These are phyloP conservation scores for Paecilomyces variotii DNA, from an alignment of 2,329 filamentous ascomycete genomes.

Conservation along the genomic window DNA sequence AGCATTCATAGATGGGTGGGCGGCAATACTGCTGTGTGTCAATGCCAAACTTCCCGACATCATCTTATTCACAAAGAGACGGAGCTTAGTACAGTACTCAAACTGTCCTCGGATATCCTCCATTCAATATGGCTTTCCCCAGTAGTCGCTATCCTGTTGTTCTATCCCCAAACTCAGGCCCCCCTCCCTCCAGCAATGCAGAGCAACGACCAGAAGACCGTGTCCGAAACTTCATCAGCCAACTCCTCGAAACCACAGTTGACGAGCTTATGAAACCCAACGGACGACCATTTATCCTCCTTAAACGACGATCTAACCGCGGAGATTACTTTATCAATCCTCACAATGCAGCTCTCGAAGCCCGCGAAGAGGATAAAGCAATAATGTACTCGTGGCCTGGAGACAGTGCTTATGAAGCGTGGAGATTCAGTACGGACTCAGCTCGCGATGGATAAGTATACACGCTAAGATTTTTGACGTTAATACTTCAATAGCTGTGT, in stretches of 20 bases:
- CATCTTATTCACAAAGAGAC: too few relatives aligned
- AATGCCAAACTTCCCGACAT: too few relatives aligned
- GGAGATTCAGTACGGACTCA: slow-evolving; percentile 37
- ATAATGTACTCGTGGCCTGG: slow-evolving; percentile 49
- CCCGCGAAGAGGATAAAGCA: slow-evolving; percentile 9
- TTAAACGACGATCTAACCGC: slow-evolving; percentile 6
- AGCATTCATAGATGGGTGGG: too few relatives aligned
- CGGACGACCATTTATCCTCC: slow-evolving; percentile 16
- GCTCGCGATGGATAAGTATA: neutral
- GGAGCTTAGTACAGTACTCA: too few relatives aligned
- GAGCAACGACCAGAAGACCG: slow-evolving; percentile 5
- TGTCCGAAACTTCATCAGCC: slow-evolving; percentile 24
- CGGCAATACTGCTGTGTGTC: too few relatives aligned
- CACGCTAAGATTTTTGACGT: neutral
- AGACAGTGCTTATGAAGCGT: slow-evolving; percentile 47
- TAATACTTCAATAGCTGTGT: slow-evolving; percentile 36
- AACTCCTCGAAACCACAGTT: slow-evolving; percentile 16
- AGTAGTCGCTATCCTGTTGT: neutral
- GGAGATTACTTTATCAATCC: slow-evolving; percentile 20
- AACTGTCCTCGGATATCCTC: neutral
- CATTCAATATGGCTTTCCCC: neutral
- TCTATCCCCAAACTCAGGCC: neutral
- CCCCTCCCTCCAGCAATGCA: neutral
- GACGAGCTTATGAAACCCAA: slow-evolving; percentile 18
- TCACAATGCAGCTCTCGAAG: slow-evolving; percentile 20